phyloP scores from a whole-genome alignment of 2,329 filamentous ascomycete species.

The Amesomyces nigricolor region DNA sequence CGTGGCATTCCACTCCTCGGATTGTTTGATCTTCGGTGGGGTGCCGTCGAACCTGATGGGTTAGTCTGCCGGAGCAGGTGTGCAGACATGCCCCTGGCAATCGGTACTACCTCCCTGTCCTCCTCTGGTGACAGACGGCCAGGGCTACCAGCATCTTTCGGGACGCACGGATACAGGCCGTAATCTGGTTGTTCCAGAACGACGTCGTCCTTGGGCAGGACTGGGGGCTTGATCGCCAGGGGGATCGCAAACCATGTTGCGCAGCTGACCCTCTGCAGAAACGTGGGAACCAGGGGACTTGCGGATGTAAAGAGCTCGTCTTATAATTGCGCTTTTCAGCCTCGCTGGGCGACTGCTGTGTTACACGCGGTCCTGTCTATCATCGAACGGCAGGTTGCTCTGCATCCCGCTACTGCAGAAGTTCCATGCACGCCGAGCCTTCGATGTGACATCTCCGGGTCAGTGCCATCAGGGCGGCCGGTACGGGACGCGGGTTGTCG shows the following conservation, averaged over 20 bases:
- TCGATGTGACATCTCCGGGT: conserved; percentile 9
- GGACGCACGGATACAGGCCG: conserved; percentile 24
- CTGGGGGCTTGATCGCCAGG: conserved; percentile 19
- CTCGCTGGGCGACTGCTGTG: conserved; percentile 10
- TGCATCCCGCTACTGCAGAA: conserved; percentile 9
- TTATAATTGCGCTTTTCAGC: conserved; percentile 20
- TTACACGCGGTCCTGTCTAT: conserved; percentile 9
- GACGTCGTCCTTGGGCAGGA: conserved; percentile 21
- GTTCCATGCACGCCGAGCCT: conserved; percentile 9
- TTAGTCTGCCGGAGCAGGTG: conserved; percentile 1
- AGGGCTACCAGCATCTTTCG: conserved; percentile 17
- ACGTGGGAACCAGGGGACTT: conserved; percentile 13
- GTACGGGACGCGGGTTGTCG: neutral
- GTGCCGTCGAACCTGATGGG: conserved; percentile 11
- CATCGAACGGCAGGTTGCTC: conserved; percentile 19
- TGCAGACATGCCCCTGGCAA: neutral
- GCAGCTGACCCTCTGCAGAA: conserved; percentile 24
- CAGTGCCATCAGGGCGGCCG: conserved; percentile 9
- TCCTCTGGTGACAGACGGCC: conserved; percentile 16
- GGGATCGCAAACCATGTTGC: conserved; percentile 17
- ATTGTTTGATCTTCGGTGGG: conserved; percentile 22
- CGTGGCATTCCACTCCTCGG: conserved; percentile 22
- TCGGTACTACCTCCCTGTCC: conserved; percentile 13
- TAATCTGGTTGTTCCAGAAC: conserved; percentile 22
- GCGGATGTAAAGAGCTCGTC: conserved; percentile 19